Percentiles rank a stretch among this genome's conserved stretches.
Conservation (phyloP, 179 eudicot genomes). For the Gypsophila paniculata region DNA sequence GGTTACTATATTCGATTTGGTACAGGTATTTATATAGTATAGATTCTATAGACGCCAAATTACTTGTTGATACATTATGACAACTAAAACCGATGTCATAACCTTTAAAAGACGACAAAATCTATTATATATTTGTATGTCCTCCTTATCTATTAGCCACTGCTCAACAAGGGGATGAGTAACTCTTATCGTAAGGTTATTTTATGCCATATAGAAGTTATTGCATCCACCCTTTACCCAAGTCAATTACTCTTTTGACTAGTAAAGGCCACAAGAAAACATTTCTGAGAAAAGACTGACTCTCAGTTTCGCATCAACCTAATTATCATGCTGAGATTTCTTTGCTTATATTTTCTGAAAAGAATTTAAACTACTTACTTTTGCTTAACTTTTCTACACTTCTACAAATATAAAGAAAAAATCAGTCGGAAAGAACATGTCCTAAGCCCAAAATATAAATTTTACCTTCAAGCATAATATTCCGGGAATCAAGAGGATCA, state of each 20-base stretch:
- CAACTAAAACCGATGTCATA: too few relatives aligned
- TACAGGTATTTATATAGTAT: background rate
- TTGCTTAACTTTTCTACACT: background rate
- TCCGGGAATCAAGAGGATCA: constrained; percentile 92
- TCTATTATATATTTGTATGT: too few relatives aligned
- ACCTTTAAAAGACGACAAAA: too few relatives aligned
- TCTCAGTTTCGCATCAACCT: background rate
- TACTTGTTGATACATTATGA: background rate
- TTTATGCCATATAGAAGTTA: background rate
- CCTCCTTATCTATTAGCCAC: too few relatives aligned
- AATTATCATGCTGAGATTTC: background rate
- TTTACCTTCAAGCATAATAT: constrained; percentile 91
- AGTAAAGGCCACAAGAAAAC: background rate
- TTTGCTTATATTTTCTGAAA: background rate
- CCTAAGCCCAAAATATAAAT: constrained; percentile 1
- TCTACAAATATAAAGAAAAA: background rate
- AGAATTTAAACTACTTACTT: background rate
- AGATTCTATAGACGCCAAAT: background rate
- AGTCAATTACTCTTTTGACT: background rate
- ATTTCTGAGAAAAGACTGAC: background rate
- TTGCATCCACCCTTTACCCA: background rate
- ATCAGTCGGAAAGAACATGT: background rate
- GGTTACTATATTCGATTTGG: too few relatives aligned
- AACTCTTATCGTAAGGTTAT: background rate
- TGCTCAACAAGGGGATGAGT: background rate